Percentiles rank a stretch among this genome's conserved stretches.
Evolutionary conservation across 2,329 filamentous ascomycete genomes (phyloP).

Genomic region (Botrytis porri): DNA sequence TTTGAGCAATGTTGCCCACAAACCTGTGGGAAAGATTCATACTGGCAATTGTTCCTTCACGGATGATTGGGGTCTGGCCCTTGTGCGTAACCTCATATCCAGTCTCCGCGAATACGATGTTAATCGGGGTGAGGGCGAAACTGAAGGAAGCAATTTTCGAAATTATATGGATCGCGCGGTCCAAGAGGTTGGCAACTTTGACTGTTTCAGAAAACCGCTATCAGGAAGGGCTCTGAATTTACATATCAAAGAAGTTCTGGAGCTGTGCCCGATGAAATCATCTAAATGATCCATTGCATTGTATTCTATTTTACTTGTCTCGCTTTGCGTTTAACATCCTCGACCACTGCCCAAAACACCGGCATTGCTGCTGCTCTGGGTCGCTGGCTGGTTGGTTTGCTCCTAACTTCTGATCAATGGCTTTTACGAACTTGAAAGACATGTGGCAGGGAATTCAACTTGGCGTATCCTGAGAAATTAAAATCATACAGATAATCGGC

Average conservation of each 20-base stretch:
- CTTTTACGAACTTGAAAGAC: not conserved
- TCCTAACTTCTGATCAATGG: accelerated
- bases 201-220: not conserved
- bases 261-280: accelerated
- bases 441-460: not conserved
- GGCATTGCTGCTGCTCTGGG: not conserved
- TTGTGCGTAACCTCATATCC: accelerated
- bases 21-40: not conserved
- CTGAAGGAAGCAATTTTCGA: not conserved
- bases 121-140: accelerated
- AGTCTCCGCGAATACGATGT: accelerated
- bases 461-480: too few species aligned
- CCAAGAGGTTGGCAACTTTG: not conserved
- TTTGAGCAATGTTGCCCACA: accelerated
- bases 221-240: accelerated
- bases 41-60: not conserved
- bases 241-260: accelerated
- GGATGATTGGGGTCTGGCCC: accelerated
- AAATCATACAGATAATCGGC: accelerated
- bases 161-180: not conserved
- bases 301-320: not conserved
- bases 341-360: not conserved
- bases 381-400: not conserved
- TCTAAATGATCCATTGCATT: not conserved
- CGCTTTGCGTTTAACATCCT: not conserved